These are phyloP conservation scores for Wickerhamomyces ciferrii DNA, from an alignment of 805 yeast species.

Conservation along the genomic window DNA sequence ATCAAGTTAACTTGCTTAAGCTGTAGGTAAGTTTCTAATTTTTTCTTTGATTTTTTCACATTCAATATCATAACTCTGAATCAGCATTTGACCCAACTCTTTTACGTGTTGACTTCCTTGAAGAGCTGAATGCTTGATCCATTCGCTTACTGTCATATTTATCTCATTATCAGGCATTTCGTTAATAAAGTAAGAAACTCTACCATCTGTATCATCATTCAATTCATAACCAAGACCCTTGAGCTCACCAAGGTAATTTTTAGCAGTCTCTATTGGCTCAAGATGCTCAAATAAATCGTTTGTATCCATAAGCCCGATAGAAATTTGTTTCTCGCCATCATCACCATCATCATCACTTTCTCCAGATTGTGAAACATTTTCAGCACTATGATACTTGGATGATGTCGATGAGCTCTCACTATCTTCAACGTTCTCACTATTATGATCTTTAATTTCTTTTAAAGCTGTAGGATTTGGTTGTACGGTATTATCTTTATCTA, in stretches of 20 bases:
- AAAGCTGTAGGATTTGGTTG: neutral
- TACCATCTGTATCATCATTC: slow-evolving; percentile 62
- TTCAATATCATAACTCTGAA: slow-evolving; percentile 41
- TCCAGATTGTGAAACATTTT: neutral
- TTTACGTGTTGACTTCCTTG: slow-evolving; percentile 46
- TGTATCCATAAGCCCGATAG: slow-evolving; percentile 18
- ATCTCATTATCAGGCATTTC: slow-evolving; percentile 69
- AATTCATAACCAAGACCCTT: slow-evolving; percentile 26
- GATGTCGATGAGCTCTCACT: neutral
- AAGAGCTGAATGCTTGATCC: slow-evolving; percentile 55
- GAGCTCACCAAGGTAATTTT: slow-evolving; percentile 17
- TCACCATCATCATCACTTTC: neutral
- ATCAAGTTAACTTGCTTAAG: neutral
- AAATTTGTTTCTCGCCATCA: too few relatives aligned
- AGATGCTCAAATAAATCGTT: slow-evolving; percentile 19
- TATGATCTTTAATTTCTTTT: slow-evolving; percentile 1
- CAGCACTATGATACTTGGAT: neutral
- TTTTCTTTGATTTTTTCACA: slow-evolving; percentile 43
- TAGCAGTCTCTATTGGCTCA: slow-evolving; percentile 27
- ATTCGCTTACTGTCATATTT: slow-evolving; percentile 62
- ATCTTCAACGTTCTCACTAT: neutral
- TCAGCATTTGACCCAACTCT: slow-evolving; percentile 41
- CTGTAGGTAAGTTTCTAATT: slow-evolving; percentile 20
- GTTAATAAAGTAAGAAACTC: slow-evolving; percentile 54
- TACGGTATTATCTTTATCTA: neutral